A percentile compares a stretch with the other conserved stretches of the same genome.
Evolutionary conservation across 2,329 filamentous ascomycete species (phyloP).

Genomic region (Cercospora janseana): DNA sequence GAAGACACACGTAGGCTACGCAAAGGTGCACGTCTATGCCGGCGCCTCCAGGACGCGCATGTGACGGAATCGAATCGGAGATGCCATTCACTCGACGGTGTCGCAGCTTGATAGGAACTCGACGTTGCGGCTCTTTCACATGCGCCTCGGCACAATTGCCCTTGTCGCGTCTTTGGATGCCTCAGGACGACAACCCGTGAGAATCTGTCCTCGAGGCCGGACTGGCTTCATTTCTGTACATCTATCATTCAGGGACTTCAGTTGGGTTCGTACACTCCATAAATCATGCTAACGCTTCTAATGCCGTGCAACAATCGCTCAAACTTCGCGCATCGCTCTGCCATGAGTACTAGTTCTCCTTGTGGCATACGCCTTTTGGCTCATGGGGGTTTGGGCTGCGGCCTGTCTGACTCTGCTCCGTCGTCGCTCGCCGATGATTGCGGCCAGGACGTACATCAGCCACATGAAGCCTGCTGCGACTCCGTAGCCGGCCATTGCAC

Average conservation of each 20-base stretch:
- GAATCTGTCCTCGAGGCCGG: no score
- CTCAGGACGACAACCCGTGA: no score
- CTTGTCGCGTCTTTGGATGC: not conserved
- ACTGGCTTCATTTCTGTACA: no score
- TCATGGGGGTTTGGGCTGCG: constrained; percentile 1
- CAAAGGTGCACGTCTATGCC: constrained; percentile 5
- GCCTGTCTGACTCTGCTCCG: constrained; percentile 15
- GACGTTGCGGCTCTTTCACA: constrained; percentile 12
- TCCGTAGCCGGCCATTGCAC: constrained; percentile 50
- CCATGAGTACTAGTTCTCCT: constrained; percentile 13
- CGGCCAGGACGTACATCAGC: constrained; percentile 41
- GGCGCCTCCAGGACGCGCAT: not conserved
- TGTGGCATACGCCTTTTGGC: constrained; percentile 17
- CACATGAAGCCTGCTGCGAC: constrained; percentile 52
- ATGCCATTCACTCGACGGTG: no score
- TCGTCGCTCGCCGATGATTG: constrained; percentile 25
- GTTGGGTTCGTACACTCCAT: no score
- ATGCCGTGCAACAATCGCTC: no score
- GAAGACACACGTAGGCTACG: not conserved
- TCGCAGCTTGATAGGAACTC: no score
- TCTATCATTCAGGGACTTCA: no score
- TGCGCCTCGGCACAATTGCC: constrained; percentile 3
- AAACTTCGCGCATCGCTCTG: constrained; percentile 10
- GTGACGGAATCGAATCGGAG: not conserved
- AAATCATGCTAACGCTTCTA: no score